Base-by-base conservation (phyloP, 2,329 filamentous ascomycete genomes). In the Exophiala spinifera region DNA sequence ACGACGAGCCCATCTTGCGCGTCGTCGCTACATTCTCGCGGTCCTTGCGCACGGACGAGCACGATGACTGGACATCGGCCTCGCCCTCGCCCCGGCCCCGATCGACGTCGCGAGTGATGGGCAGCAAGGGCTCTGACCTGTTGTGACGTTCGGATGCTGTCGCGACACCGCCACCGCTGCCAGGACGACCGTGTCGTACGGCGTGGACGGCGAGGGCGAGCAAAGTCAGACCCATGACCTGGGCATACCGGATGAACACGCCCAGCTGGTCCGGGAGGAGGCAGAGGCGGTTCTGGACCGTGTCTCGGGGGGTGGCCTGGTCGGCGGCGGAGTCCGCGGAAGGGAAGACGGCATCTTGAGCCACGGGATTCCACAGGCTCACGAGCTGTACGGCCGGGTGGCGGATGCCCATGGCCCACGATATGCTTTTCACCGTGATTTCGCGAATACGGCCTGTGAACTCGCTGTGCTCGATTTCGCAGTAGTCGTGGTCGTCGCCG, bases 401-500 rank as follows among this genome's bases (percentile, higher is more conserved):
- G 0, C 89, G 82, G 1, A 99, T 88, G 7, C 94, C 91, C 94
- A 97, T 97, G 15, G 90, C 91, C 90, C 92, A 96, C 66, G 86
- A 95, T 62, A 95, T 84, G 66, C 87, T 91, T 74, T 99, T 99
- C 64, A 97, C 91, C 0, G 94, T 99, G 61, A 96, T 95, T 69
- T 99, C 94, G 21, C 79, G 81, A 4, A 78, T 79, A 0, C 76
- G 74, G 31, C 79, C 79, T 59, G 84, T 84, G 55, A 85, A 83
- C 15, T 82, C 79, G 2, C 84, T 83, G 70, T 99, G 94, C 0
- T 85, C 79, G 5, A 97, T 75, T 66, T 96, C 91, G 73, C 94
- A 99, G 74, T 97, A 96, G 74, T 99, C 94, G 74, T 99, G 94
- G 67, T 99, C 94, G 65, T 99, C 94, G 10, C 94, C 94, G 0